These are phyloP conservation scores for Deinandra increscens DNA, from an alignment of 129 eudicot genomes.

Conservation along the genomic window DNA sequence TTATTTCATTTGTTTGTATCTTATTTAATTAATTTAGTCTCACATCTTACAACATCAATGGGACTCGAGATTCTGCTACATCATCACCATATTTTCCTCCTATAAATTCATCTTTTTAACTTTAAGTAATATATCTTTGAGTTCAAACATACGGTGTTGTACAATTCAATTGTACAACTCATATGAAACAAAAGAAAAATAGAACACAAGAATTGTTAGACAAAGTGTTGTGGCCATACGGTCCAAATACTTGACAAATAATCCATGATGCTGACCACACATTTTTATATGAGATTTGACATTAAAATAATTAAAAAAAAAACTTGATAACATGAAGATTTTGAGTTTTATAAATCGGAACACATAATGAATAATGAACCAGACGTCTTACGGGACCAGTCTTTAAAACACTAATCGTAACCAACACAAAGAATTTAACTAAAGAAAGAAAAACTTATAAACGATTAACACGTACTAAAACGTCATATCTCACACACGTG, in stretches of 20 bases:
- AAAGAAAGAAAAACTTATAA: background rate
- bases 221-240: conserved; percentile 12
- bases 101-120: too few relatives aligned
- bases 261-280: conserved; percentile 27
- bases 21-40: too few relatives aligned
- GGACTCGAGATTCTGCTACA: too few relatives aligned
- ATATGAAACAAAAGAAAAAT: background rate
- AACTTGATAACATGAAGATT: conserved; percentile 2
- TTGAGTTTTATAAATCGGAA: too few relatives aligned
- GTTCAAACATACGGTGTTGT: too few relatives aligned
- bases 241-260: conserved; percentile 28
- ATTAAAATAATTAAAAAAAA: conserved; percentile 21
- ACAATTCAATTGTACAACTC: background rate
- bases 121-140: too few relatives aligned
- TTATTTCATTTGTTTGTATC: too few relatives aligned
- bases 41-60: too few relatives aligned
- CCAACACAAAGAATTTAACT: conserved; percentile 6
- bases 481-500: background rate
- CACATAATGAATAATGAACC: too few relatives aligned
- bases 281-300: background rate
- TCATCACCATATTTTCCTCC: background rate
- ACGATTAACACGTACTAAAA: background rate
- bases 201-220: background rate
- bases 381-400: too few relatives aligned
- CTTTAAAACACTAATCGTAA: conserved; percentile 19